These are phyloP conservation scores for Porogramme epimiltina DNA, from an alignment of 1,284 basidiomycete species.

Conservation along the genomic window DNA sequence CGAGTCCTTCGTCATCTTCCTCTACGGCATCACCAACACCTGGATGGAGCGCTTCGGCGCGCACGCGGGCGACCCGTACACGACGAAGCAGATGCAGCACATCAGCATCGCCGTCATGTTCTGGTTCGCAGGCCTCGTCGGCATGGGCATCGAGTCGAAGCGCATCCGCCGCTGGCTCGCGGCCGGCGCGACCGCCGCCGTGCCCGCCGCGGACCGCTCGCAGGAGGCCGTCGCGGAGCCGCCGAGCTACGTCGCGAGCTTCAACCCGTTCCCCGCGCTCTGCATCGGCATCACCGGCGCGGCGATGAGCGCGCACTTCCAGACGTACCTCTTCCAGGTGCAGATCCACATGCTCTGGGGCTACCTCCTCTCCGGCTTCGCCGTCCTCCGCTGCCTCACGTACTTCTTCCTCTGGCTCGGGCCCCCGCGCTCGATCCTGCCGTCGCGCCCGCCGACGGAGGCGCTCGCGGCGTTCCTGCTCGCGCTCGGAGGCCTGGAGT, in stretches of 20 bases:
- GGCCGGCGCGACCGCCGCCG: constrained; percentile 51
- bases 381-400: constrained; percentile 79
- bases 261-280: constrained; percentile 94
- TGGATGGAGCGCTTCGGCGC: constrained; percentile 98
- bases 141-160: constrained; percentile 88
- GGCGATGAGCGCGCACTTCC: constrained; percentile 95
- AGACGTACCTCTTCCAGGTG: constrained; percentile 88
- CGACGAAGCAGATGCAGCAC: constrained; percentile 94
- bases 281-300: constrained; percentile 93
- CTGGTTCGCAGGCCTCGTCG: constrained; percentile 91
- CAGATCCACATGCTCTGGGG: constrained; percentile 94
- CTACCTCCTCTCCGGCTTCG: constrained; percentile 82
- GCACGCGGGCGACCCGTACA: constrained; percentile 80
- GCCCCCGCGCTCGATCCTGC: constrained; percentile 75
- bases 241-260: constrained; percentile 75
- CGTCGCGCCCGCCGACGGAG: constrained; percentile 94
- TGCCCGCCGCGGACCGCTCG: constrained; percentile 36
- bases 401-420: constrained; percentile 95
- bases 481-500: constrained; percentile 86
- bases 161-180: constrained; percentile 71
- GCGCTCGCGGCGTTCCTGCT: constrained; percentile 87
- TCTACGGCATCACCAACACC: constrained; percentile 90
- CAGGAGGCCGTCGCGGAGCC: constrained; percentile 60
- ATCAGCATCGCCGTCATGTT: constrained; percentile 97
- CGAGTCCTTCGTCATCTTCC: constrained; percentile 86